Base-by-base conservation (phyloP, 257 asterid species). In the Solanum etuberosum region DNA sequence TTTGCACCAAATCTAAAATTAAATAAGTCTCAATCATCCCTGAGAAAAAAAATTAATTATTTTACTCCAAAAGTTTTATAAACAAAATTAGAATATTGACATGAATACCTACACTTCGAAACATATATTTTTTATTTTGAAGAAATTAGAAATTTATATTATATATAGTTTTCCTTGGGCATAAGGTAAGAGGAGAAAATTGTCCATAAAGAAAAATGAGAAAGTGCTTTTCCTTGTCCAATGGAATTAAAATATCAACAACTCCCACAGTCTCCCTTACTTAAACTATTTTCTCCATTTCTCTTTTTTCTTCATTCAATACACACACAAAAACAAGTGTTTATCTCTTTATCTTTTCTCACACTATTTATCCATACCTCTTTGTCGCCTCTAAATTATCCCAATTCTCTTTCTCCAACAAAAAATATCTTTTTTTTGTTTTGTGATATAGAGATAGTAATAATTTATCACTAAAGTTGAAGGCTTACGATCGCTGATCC, bases 341-440 rank as follows among this genome's bases (percentile, higher is more conserved):
- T 1, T 63, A 40, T 37, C 83, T 68, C 83, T 72, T 67, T 83
- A 27, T 86, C 90, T 85, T 35, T 83, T 48, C 68, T 13, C 57
- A 38, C 54, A 34, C 68, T 38, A 73, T 35, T 83, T 59, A 9
- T 89, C 91, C 88, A 51, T 70, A 87, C 68, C 54, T 72, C 74
- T 80, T 87, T 87, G 88, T 90, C 90, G 89, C 90, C 87, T 40
- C 1, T 38, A 15, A 27, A 15, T 68, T 83, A 67, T 48, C 38
- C 16, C 38, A 51, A 23, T 29, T 83, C 25, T 32, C 54, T 65
- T 59, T 32, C 86, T 23, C 46, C 48, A 37, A 73, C 82, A 21
- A 70, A 73, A 6, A 73, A 3, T 38, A 76, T 38, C 51, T 11
- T 46, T 20, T 29, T 65, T 51, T 40, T 35, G 61, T 6, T 77